These are phyloP conservation scores for Moesziomyces sp. DNA, from an alignment of 1,284 basidiomycete species.

Conservation along the genomic window DNA sequence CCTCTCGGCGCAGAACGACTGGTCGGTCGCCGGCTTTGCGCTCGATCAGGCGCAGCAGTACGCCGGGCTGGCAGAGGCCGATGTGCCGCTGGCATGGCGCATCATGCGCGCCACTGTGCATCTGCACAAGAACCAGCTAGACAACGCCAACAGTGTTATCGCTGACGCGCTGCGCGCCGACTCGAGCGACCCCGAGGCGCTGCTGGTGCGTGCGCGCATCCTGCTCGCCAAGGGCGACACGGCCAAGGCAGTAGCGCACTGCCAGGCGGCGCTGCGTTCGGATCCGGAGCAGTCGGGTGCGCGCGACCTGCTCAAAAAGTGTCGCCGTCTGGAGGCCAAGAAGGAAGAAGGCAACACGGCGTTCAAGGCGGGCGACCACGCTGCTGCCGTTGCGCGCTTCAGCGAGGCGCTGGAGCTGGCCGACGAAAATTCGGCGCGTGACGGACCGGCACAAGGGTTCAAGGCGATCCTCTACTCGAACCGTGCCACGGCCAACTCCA, in stretches of 20 bases:
- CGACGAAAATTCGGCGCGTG: slow-evolving; percentile 40
- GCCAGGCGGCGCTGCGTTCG: slow-evolving; percentile 77
- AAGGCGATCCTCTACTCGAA: slow-evolving; percentile 81
- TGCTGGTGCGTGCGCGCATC: slow-evolving; percentile 82
- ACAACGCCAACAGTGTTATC: slow-evolving; percentile 55
- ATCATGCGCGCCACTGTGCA: slow-evolving; percentile 47
- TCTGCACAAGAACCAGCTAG: slow-evolving; percentile 54
- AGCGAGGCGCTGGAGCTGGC: slow-evolving; percentile 54
- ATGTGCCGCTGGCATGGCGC: slow-evolving; percentile 50
- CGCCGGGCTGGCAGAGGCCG: slow-evolving; percentile 42
- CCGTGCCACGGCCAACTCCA: slow-evolving; percentile 80
- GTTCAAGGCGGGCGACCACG: slow-evolving; percentile 76
- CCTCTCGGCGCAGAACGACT: slow-evolving; percentile 73
- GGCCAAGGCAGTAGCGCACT: slow-evolving; percentile 77
- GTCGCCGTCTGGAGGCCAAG: slow-evolving; percentile 80
- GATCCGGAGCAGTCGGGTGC: slow-evolving; percentile 83
- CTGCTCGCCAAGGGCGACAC: slow-evolving; percentile 81
- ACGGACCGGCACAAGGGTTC: slow-evolving; percentile 56
- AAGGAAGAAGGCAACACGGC: slow-evolving; percentile 85
- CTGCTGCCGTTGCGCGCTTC: slow-evolving; percentile 75
- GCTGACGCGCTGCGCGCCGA: slow-evolving; percentile 81
- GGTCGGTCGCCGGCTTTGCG: slow-evolving; percentile 68
- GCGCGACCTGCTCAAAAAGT: slow-evolving; percentile 77
- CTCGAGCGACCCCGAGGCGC: slow-evolving; percentile 80
- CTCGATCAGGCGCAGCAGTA: slow-evolving; percentile 58